phyloP scores from a whole-genome alignment of 1,139 yeast genomes.

The Suhomyces yuchorum region DNA sequence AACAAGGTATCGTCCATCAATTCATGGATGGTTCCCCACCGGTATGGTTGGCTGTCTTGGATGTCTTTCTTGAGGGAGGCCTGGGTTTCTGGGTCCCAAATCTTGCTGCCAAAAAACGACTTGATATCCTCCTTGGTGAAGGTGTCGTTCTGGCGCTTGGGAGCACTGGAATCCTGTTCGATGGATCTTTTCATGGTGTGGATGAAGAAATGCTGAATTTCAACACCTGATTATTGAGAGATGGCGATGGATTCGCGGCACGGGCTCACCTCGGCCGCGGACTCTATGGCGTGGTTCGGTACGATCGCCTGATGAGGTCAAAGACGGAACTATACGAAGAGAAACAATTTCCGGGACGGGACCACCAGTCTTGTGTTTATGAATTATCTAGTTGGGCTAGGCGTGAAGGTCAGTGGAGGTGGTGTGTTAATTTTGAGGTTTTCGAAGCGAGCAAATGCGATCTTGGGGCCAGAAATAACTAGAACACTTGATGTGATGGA shows the following conservation, averaged over 20 bases:
- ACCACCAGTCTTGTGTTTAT: not conserved
- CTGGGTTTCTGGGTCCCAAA: constrained; percentile 54
- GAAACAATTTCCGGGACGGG: not conserved
- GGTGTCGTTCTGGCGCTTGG: constrained; percentile 25
- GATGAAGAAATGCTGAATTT: not conserved
- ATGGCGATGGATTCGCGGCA: not conserved
- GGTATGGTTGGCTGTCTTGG: constrained; percentile 67
- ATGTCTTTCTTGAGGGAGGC: constrained; percentile 42
- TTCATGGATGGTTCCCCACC: constrained; percentile 82
- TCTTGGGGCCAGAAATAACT: too few relatives aligned
- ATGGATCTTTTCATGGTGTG: constrained; percentile 12
- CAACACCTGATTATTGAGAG: not conserved
- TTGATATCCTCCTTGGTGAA: constrained; percentile 43
- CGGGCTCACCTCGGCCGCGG: not conserved
- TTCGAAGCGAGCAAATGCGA: too few relatives aligned
- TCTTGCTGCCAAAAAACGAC: constrained; percentile 53
- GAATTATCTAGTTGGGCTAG: too few relatives aligned
- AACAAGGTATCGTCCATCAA: constrained; percentile 76
- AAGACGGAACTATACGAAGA: not conserved
- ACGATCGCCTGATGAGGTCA: not conserved
- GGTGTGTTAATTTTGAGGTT: too few relatives aligned
- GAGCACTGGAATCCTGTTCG: constrained; percentile 8
- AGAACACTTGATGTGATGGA: too few relatives aligned
- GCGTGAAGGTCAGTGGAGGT: too few relatives aligned
- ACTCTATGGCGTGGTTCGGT: constrained; percentile 1